Evolutionary conservation across 805 yeast genomes (phyloP).

Genomic region (Debaryomyces hansenii): DNA sequence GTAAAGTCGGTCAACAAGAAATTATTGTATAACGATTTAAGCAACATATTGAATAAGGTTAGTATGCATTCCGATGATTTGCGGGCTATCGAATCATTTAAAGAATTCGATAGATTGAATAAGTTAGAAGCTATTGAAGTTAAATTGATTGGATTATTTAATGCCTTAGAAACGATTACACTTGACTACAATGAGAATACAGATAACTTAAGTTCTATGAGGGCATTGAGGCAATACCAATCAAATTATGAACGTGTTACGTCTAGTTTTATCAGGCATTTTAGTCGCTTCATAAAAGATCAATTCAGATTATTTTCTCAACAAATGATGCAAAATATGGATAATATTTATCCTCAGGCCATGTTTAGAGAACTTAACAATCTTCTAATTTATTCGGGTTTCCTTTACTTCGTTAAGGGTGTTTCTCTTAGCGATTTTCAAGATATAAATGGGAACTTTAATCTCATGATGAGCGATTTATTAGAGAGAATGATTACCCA

Average conservation of each 20-base stretch:
- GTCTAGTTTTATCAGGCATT: conserved; percentile 47
- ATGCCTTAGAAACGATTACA: conserved; percentile 65
- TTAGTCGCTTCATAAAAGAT: conserved; percentile 34
- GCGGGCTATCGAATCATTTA: conserved; percentile 43
- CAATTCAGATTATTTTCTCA: conserved; percentile 44
- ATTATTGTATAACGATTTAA: conserved; percentile 66
- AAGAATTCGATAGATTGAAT: conserved; percentile 48
- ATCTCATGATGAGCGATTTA: conserved; percentile 24
- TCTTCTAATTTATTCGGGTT: conserved; percentile 29
- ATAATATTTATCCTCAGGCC: conserved; percentile 19
- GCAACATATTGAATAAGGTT: conserved; percentile 68
- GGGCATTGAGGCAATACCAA: conserved; percentile 68
- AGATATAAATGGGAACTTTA: conserved; percentile 46
- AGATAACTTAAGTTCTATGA: conserved; percentile 60
- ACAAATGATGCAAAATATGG: conserved; percentile 29
- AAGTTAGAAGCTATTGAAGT: conserved; percentile 51
- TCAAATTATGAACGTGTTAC: conserved; percentile 59
- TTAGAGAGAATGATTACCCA: conserved; percentile 23
- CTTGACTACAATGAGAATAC: conserved; percentile 38
- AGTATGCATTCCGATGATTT: conserved; percentile 61
- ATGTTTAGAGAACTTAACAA: conserved; percentile 27
- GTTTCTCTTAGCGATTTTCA: conserved; percentile 49
- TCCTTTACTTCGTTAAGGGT: conserved; percentile 53
- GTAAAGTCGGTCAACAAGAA: conserved; percentile 81
- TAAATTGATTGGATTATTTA: conserved; percentile 54